Evolutionary conservation across 2,329 filamentous ascomycete genomes (phyloP), one percentile per base, ranked within the genome.

Genomic region (Verruconis gallopava): DNA sequence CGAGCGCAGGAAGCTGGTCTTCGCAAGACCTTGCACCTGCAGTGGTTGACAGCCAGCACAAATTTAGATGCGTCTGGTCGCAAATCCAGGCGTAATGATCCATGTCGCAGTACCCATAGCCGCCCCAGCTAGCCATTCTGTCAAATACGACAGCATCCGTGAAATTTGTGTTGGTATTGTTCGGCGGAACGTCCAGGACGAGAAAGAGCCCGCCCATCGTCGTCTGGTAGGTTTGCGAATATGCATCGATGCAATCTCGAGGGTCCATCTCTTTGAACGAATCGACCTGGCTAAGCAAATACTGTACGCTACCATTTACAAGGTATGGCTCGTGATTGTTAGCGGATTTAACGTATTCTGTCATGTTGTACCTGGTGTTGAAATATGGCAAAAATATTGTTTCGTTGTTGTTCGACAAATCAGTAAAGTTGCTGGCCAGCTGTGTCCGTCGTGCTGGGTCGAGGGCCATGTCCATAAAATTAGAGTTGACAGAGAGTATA

Each of bases 171-270:
- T 19, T 36, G 9, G 25, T 30, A 9, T 30, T 17, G 11, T 36
- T n/a, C 9, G 6, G 11, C 12, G 33, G 33, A 11, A 19, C 11
- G 12, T n/a, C 12, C 12, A 36, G 9, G 9, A 38, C 18, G 12
- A 38, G 9, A 11, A 38, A 13, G 9, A 38, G 9, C 9, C 18
- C n/a, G 41, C 38, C 14, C 36, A 14, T 11, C 9, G 36, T 19
- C 4, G 46, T 46, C 6, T 49, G 45, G 13, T 49, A 44, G 3
- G 20, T 39, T 3, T 43, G 35, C 2, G 48, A 46, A 38, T 54
- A 55, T 21, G 39, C 35, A 5, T 49, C 35, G 2, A 54, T 41
- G 37, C 53, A 55, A 4, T 48, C 38, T 2, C 22, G 1, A 18
- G 19, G 6, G 20, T 41, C 20, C 37, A 43, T 14, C 17, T 21